phyloP scores from a whole-genome alignment of 176 grass and related monocot species.

The Cymbopogon citratus region DNA sequence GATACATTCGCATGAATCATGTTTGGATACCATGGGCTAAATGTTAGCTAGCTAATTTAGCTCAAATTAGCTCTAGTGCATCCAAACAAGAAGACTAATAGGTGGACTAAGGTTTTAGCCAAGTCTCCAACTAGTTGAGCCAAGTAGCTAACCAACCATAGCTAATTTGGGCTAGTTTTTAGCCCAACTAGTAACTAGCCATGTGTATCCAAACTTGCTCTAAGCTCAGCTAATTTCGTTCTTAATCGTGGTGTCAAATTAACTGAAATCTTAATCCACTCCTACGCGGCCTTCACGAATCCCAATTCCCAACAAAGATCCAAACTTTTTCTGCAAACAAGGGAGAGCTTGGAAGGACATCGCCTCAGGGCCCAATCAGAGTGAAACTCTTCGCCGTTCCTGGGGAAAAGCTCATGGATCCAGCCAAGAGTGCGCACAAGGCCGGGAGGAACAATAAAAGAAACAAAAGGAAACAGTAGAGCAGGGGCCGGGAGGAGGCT shows the following conservation, averaged over 20 bases:
- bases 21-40: too few species aligned
- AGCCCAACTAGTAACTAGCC: too few species aligned
- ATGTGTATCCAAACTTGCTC: too few species aligned
- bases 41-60: too few species aligned
- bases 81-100: too few species aligned
- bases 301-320: constrained; percentile 17
- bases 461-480: neutral
- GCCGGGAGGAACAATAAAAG: too few species aligned
- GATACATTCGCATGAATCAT: neutral
- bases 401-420: neutral
- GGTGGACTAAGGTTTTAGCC: too few species aligned
- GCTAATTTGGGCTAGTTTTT: too few species aligned
- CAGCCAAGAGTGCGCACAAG: neutral
- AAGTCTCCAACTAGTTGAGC: too few species aligned
- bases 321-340: neutral
- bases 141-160: too few species aligned
- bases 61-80: too few species aligned
- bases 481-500: neutral
- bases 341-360: neutral
- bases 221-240: neutral
- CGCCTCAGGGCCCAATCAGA: neutral
- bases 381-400: neutral
- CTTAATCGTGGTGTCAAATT: neutral
- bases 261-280: neutral
- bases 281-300: neutral